These are phyloP conservation scores for Rhizopogon vinicolor DNA, from an alignment of 768 basidiomycete genomes.

Conservation along the genomic window DNA sequence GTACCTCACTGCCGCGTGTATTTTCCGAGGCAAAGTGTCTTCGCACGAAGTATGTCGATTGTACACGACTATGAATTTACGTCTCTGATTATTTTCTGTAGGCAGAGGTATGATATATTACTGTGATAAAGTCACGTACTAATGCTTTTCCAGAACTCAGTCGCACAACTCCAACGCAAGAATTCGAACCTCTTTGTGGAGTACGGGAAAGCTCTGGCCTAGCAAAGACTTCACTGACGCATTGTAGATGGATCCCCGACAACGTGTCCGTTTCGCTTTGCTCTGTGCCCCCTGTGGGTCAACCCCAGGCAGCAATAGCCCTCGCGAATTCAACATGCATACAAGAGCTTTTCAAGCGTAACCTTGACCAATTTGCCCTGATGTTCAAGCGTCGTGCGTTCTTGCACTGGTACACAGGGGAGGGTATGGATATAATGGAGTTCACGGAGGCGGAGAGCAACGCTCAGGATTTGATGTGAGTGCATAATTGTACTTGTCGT, in stretches of 20 bases:
- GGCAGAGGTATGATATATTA: constrained; percentile 45
- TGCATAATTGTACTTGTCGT: constrained; percentile 5
- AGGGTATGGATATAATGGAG: constrained; percentile 85
- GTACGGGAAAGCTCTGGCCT: constrained; percentile 33
- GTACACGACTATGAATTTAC: background rate
- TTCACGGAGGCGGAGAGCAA: constrained; percentile 89
- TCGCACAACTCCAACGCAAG: constrained; percentile 70
- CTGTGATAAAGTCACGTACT: constrained; percentile 4
- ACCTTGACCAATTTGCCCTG: constrained; percentile 61
- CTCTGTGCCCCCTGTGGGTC: constrained; percentile 79
- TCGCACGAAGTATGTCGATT: constrained; percentile 66
- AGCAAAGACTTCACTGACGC: constrained; percentile 2
- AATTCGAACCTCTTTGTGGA: constrained; percentile 77
- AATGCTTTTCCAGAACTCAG: constrained; percentile 46
- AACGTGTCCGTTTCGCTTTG: constrained; percentile 84
- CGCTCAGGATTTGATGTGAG: constrained; percentile 74
- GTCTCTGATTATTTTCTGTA: constrained; percentile 16
- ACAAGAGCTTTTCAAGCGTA: constrained; percentile 83
- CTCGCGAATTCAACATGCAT: constrained; percentile 79
- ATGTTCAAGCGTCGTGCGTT: constrained; percentile 88
- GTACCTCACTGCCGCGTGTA: constrained; percentile 82
- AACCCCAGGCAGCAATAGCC: constrained; percentile 66
- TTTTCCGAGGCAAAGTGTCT: constrained; percentile 80
- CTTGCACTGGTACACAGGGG: constrained; percentile 87
- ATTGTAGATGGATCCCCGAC: constrained; percentile 82